Evolutionary conservation across 1,284 basidiomycete species (phyloP).

Genomic region (Tausonia pullulans): DNA sequence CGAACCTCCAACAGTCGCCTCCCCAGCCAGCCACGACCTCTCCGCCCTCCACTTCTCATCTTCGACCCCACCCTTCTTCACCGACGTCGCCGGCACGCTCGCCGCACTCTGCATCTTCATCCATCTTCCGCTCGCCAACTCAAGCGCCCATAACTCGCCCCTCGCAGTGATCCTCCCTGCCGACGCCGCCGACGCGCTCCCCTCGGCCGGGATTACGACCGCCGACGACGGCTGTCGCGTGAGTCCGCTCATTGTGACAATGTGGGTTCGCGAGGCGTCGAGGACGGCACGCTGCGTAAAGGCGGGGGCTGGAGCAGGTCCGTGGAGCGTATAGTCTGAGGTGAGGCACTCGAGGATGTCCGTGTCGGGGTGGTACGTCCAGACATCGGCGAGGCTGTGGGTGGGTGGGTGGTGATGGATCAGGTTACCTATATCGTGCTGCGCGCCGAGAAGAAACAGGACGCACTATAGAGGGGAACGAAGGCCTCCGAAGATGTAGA

Average conservation of each 20-base stretch:
- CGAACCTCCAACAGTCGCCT: too few species aligned
- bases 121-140: conserved; percentile 2
- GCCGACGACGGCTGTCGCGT: neutral
- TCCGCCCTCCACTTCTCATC: neutral
- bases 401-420: neutral
- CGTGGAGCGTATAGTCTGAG: conserved; percentile 1
- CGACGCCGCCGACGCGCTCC: neutral
- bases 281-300: conserved; percentile 12
- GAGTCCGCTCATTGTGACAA: conserved; percentile 5
- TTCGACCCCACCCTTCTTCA: neutral
- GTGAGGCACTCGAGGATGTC: neutral
- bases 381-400: conserved; percentile 11
- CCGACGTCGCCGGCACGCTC: neutral
- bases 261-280: conserved; percentile 2
- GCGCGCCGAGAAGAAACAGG: neutral
- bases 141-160: conserved; percentile 9
- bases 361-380: conserved; percentile 2
- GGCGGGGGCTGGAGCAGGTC: conserved; percentile 3
- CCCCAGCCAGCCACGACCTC: neutral
- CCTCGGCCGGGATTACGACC: neutral
- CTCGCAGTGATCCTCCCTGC: neutral
- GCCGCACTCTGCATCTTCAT: conserved; percentile 1
- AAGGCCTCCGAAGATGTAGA: conserved; percentile 15
- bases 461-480: neutral
- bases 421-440: neutral